Evolutionary conservation across 164 flowering plant genomes (phyloP).

Genomic region (Aristolochia contorta): DNA sequence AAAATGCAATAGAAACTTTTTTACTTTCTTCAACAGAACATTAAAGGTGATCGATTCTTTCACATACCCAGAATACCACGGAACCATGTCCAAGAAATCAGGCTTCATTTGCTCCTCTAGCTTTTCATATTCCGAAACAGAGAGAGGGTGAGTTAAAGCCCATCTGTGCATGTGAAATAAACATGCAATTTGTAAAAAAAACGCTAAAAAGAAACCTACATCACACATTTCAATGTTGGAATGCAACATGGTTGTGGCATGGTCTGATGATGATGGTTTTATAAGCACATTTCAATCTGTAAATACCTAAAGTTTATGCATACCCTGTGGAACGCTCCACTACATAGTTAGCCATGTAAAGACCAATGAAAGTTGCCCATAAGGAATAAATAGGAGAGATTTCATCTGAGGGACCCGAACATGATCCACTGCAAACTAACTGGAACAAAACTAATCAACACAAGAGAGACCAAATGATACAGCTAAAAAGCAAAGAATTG

Average conservation of each 20-base stretch:
- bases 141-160: conserved; percentile 90
- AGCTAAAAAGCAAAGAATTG: background rate
- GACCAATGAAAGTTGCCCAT: conserved; percentile 98
- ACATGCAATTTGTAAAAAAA: background rate
- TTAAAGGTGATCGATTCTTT: conserved; percentile 1
- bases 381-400: conserved; percentile 95
- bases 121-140: conserved; percentile 64
- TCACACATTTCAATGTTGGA: background rate
- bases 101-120: conserved; percentile 82
- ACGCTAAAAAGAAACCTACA: background rate
- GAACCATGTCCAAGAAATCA: conserved; percentile 96
- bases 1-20: too few species aligned
- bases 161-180: conserved; percentile 41
- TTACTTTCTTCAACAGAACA: background rate
- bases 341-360: conserved; percentile 96
- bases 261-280: background rate
- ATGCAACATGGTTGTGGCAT: too few species aligned
- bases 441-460: conserved; percentile 16
- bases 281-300: too few species aligned
- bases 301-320: conserved; percentile 14
- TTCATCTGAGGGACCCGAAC: conserved; percentile 65
- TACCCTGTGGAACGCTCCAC: conserved; percentile 97
- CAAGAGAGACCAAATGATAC: background rate
- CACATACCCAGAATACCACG: conserved; percentile 98
- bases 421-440: conserved; percentile 70